A percentile compares a stretch with the other conserved stretches of the same genome.
Evolutionary conservation across 176 grass and related monocot species (phyloP).

Genomic region (Eleusine indica): DNA sequence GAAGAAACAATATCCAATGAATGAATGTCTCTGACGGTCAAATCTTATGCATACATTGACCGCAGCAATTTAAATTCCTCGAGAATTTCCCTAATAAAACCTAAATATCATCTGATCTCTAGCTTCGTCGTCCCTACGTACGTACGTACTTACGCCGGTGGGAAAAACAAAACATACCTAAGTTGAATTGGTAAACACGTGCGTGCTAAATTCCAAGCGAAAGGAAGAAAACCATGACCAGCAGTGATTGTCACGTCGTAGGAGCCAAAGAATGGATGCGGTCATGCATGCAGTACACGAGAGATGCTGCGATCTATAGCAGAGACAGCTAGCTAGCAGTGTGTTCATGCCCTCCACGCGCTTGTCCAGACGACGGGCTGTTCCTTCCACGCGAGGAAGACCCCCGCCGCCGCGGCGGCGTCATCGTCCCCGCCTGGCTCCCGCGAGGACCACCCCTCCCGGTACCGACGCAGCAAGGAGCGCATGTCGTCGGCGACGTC

Average conservation of each 20-base stretch:
- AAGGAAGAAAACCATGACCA: background rate
- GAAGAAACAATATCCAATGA: background rate
- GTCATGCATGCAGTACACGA: slow-evolving; percentile 69
- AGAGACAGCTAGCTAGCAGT: slow-evolving; percentile 64
- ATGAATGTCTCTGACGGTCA: background rate
- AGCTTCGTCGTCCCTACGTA: background rate
- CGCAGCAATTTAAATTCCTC: slow-evolving; percentile 37
- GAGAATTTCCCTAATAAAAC: slow-evolving; percentile 17
- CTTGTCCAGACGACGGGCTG: slow-evolving; percentile 95
- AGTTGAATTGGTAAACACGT: slow-evolving; percentile 18
- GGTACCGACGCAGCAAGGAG: slow-evolving; percentile 81
- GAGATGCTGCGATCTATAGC: slow-evolving; percentile 66
- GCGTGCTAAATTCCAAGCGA: background rate
- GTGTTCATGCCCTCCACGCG: slow-evolving; percentile 87
- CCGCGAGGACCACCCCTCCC: slow-evolving; percentile 92
- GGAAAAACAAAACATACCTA: background rate
- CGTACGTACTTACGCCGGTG: slow-evolving; percentile 9
- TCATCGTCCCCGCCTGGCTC: slow-evolving; percentile 39
- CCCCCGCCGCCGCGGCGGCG: slow-evolving; percentile 49
- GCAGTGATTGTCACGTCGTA: background rate
- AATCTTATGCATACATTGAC: background rate
- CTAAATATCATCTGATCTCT: background rate
- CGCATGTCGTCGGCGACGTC: slow-evolving; percentile 90
- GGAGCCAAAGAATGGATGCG: no score
- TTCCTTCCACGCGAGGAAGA: slow-evolving; percentile 94